Evolutionary conservation across 73 alveolate species (phyloP), one percentile per base, ranked within the genome.

Genomic region (Paramecium biaurelia): DNA sequence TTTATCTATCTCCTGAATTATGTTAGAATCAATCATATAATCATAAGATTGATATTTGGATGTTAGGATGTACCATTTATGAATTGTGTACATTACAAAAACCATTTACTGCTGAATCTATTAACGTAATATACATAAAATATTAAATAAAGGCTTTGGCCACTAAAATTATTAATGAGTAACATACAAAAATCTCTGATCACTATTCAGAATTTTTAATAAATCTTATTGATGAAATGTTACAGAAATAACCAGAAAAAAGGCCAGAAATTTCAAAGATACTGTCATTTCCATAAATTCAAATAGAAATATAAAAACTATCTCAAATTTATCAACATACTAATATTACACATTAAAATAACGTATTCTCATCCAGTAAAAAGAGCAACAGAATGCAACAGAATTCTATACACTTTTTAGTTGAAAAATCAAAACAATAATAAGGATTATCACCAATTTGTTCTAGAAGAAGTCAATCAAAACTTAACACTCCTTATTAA

Each of bases 41-140:
- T 56, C 92, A 92, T 32, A 93, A 93, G 45, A 85, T 93, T 23
- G 97, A 93, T 41, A 92, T 93, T 15, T 93, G 97, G 97, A 92
- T 93, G 85, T 57, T 93, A 8, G 97, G 97, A n/a, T 92, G 95
- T 41, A 38, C 89, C 20, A 72, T 92, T 23, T 92, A 92, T 84
- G 95, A 92, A 76, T 53, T 92, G n/a, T 63, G 90, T 15, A 38
- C 93, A 10, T 79, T 92, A 24, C 41, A 89, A 38, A 89, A 89
- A 45, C 94, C 94, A 26, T 89, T 89, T 37, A 70, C 70, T 35
- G 87, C 88, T 26, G 94, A 89, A 24, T 79, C 90, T 8, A 79
- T 79, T 7, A 79, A 79, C 43, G 90, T 79, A 53, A n/a, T 53
- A 15, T n/a, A 79, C 0, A 5, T 9, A 3, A n/a, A n/a, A 15